These are phyloP conservation scores for Fremontodendron californicum DNA, from an alignment of 345 rosid species.

Conservation along the genomic window DNA sequence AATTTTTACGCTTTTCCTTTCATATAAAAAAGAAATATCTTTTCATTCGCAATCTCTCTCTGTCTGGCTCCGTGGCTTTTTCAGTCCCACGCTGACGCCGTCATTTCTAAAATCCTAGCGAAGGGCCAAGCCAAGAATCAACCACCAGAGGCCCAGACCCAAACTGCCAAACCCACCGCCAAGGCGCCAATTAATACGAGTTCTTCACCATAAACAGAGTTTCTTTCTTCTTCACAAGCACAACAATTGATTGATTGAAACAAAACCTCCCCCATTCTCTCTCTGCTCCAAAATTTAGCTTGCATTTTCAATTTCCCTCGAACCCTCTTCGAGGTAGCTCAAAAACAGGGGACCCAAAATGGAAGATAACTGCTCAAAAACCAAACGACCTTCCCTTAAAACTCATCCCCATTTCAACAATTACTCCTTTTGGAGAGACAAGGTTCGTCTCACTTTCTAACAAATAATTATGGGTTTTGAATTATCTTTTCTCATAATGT, in stretches of 20 bases:
- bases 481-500: neutral
- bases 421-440: slow-evolving; percentile 50
- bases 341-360: neutral
- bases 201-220: neutral
- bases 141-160: neutral
- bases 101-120: too few species aligned
- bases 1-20: neutral
- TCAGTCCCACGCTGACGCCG: neutral
- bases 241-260: neutral
- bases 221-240: neutral
- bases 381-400: slow-evolving; percentile 42
- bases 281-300: neutral
- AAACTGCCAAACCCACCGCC: neutral
- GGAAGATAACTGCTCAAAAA: slow-evolving; percentile 2
- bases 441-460: slow-evolving; percentile 36
- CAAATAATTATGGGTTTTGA: neutral
- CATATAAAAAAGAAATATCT: slow-evolving; percentile 2
- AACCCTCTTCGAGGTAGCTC: neutral
- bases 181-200: neutral
- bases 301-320: neutral
- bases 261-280: neutral
- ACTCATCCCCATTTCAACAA: slow-evolving; percentile 36
- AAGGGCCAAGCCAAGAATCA: neutral
- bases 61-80: neutral
- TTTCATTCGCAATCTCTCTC: neutral